Base-by-base conservation (phyloP, 164 flowering plant species). In the Houttuynia cordata region DNA sequence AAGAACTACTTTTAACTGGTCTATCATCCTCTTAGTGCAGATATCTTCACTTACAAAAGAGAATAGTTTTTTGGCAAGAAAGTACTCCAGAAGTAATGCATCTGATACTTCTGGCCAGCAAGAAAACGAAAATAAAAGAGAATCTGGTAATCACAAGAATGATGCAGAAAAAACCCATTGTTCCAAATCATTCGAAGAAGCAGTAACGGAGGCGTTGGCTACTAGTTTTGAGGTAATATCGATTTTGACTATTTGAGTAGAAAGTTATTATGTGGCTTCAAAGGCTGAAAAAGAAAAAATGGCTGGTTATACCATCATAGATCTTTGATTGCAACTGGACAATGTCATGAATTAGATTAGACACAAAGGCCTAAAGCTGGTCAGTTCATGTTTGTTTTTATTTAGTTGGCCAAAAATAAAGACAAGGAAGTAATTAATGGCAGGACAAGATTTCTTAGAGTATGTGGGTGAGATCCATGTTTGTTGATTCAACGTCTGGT, bases 1-100 rank as follows among this genome's bases (percentile, higher is more conserved):
- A 13, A 41, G 4, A 42, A 60, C n/a, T n/a, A n/a, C n/a, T n/a
- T n/a, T 58, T 37, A 59, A 54, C 58, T 21, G 66, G 49, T 53
- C 9, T 53, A 1, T n/a, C 57, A 10, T 59, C 10, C 63, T 42
- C 47, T 62, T 47, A 59, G 10, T 75, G 78, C 81, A 91, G 97
- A 69, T 84, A 50, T 75, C 78, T 67, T 73, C 79, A 56, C 62
- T 86, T 56, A 62, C 56, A 9, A 71, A 65, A 67, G 82, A 81
- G 56, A 81, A 82, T 47, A 77, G 68, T 58, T 19, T 63, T 45
- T 69, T 81, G 70, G 67, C 51, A 30, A 73, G 69, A 67, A 73
- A 67, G 24, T 63, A 73, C 23, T 61, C 24, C 15, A 69, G 49
- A 40, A 75, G 62, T 30, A 67, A 59, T 18, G 56, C 55, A 3